Percentiles rank a stretch among this genome's conserved stretches.
These are phyloP conservation scores for Cardamine occulta DNA, from an alignment of 345 rosid genomes.

Conservation along the genomic window DNA sequence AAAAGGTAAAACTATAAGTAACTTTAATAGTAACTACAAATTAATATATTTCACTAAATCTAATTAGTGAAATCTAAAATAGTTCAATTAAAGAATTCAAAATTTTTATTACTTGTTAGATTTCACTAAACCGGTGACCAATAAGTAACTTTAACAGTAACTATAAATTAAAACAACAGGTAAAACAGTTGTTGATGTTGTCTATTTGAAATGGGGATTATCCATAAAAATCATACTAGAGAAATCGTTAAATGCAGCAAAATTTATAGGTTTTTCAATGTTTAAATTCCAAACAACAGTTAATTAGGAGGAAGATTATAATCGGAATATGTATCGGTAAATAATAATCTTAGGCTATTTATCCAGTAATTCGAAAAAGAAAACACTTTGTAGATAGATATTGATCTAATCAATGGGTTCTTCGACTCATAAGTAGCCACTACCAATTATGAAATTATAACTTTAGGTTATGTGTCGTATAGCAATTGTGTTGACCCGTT, in stretches of 20 bases:
- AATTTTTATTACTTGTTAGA: neutral
- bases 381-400: conserved; percentile 1
- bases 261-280: neutral
- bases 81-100: neutral
- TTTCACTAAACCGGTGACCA: neutral
- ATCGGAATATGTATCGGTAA: neutral
- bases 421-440: conserved; percentile 31
- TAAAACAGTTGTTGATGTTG: too few relatives aligned
- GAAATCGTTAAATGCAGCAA: neutral
- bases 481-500: conserved; percentile 38
- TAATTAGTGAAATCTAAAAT: too few relatives aligned
- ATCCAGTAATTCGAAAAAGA: too few relatives aligned
- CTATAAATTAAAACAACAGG: neutral
- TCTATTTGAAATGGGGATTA: neutral
- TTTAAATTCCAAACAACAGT: neutral
- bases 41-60: too few relatives aligned
- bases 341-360: neutral
- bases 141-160: neutral
- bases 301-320: neutral
- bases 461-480: conserved; percentile 27
- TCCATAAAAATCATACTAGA: neutral
- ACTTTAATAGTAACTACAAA: too few relatives aligned
- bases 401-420: conserved; percentile 22
- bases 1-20: too few relatives aligned
- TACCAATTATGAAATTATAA: conserved; percentile 22